Evolutionary conservation across 371 early-diverging fungal genomes (phyloP).

Genomic region (Rhizopus delemar): DNA sequence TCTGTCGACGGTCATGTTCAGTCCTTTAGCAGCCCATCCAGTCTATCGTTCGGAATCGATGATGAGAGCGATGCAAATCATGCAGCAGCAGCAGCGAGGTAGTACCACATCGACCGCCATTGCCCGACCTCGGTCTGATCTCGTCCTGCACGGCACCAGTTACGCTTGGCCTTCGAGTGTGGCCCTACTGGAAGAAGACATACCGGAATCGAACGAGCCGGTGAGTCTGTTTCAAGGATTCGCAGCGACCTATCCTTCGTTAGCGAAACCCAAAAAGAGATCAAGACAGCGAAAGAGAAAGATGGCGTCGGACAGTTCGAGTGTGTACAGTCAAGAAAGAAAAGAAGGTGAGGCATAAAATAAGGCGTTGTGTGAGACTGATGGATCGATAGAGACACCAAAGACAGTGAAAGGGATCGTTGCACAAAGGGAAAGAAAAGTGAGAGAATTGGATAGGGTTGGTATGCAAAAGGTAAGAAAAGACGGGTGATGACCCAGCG

Average conservation of each 20-base stretch:
- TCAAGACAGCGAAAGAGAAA: conserved; percentile 42
- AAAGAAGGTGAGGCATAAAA: conserved; percentile 7
- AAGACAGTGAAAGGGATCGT: conserved; percentile 39
- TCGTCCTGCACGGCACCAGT: conserved; percentile 28
- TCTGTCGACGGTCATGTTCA: conserved; percentile 50
- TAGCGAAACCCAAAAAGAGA: conserved; percentile 36
- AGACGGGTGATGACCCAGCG: not conserved
- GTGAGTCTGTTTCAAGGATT: conserved; percentile 67
- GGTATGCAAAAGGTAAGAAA: conserved; percentile 51
- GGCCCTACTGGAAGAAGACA: conserved; percentile 13
- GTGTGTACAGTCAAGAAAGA: conserved; percentile 4
- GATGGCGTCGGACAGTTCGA: conserved; percentile 18
- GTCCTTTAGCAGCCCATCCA: conserved; percentile 49
- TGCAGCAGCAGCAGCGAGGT: not conserved
- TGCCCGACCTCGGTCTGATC: not conserved
- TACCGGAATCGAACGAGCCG: conserved; percentile 58
- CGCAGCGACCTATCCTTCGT: conserved; percentile 58
- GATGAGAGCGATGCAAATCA: conserved; percentile 26
- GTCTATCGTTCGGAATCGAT: conserved; percentile 50
- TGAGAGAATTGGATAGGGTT: conserved; percentile 54
- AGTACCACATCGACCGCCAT: conserved; percentile 16
- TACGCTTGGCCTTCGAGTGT: conserved; percentile 48
- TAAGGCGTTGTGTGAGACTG: not conserved
- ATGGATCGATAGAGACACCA: conserved; percentile 2
- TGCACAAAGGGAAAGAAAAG: conserved; percentile 54